These are phyloP conservation scores for Vitellaria paradoxa DNA, from an alignment of 179 eudicot genomes.

Conservation along the genomic window DNA sequence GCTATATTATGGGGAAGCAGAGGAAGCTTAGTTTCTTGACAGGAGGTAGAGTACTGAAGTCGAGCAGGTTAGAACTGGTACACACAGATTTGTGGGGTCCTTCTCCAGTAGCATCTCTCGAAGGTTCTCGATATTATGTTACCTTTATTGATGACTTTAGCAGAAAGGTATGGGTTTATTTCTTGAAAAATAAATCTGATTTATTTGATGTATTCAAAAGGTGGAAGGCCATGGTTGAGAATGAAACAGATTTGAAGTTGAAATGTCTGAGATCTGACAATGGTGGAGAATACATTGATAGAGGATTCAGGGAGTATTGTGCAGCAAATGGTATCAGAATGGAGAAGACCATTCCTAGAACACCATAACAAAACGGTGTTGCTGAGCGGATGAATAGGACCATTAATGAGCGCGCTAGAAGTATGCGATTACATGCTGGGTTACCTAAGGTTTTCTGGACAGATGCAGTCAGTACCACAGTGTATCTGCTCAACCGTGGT, in stretches of 20 bases:
- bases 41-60: too few species aligned
- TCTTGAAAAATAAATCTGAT: too few species aligned
- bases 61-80: too few species aligned
- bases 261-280: conserved; percentile 2
- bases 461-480: neutral
- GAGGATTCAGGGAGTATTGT: neutral
- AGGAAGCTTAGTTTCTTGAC: too few species aligned
- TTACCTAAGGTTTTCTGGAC: neutral
- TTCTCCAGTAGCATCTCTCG: too few species aligned
- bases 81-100: too few species aligned
- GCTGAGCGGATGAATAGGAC: neutral
- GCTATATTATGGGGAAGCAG: too few species aligned
- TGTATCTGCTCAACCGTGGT: neutral
- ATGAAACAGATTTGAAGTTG: neutral
- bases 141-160: too few species aligned
- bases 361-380: neutral
- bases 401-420: neutral
- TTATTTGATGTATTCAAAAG: neutral
- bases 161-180: too few species aligned
- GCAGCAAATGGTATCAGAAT: neutral
- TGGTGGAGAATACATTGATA: neutral
- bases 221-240: neutral
- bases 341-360: neutral
- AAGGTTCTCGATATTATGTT: too few species aligned
- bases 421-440: conserved; percentile 6